phyloP scores from a whole-genome alignment of 2,329 filamentous ascomycete genomes.

The Alternaria conjuncta region DNA sequence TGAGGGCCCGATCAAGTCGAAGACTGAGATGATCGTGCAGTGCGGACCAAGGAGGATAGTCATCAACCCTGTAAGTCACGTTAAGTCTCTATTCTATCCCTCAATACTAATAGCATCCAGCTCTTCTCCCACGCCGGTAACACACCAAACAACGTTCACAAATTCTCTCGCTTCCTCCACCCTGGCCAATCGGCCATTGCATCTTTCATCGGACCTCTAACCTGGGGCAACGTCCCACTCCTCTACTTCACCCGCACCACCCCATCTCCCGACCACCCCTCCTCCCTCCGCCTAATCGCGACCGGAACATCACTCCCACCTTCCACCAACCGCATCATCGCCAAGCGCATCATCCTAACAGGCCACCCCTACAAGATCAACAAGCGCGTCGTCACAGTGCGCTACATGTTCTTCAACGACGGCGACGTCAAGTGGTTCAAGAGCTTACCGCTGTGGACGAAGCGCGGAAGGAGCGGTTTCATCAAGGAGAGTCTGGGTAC shows the following conservation, averaged over 20 bases:
- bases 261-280: constrained; percentile 38
- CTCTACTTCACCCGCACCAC: constrained; percentile 78
- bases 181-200: constrained; percentile 89
- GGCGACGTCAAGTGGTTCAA: constrained; percentile 98
- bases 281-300: constrained; percentile 73
- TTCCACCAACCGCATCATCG: constrained; percentile 76
- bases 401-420: constrained; percentile 99
- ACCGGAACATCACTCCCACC: constrained; percentile 88
- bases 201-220: constrained; percentile 86
- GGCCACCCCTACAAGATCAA: constrained; percentile 99
- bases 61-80: constrained; percentile 69
- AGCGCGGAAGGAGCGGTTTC: constrained; percentile 83
- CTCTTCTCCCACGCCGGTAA: constrained; percentile 88
- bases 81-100: not conserved
- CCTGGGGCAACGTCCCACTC: constrained; percentile 89
- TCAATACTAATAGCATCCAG: constrained; percentile 16
- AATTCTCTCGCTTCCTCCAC: constrained; percentile 90
- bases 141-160: constrained; percentile 96
- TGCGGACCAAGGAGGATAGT: constrained; percentile 86
- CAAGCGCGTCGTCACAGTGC: constrained; percentile 94
- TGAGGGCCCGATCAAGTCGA: constrained; percentile 79
- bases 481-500: constrained; percentile 95
- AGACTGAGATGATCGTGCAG: constrained; percentile 90
- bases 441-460: constrained; percentile 93
- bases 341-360: constrained; percentile 91